Evolutionary conservation across 306 rosid genomes (phyloP), one percentile per base, ranked within the genome.

Genomic region (Trichosanthes truncata): DNA sequence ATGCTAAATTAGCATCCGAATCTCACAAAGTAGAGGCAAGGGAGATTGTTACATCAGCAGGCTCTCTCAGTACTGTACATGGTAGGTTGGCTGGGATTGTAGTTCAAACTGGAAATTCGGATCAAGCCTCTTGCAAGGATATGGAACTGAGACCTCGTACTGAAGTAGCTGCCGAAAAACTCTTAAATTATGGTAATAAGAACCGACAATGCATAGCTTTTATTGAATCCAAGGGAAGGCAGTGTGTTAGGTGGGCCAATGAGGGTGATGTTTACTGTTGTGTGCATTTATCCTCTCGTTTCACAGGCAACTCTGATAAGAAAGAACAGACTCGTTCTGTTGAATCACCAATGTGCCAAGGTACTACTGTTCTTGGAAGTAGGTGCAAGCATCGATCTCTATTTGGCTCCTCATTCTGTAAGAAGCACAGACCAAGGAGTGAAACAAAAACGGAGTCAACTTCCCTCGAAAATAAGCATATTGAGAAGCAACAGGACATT

Each of bases 251-350:
- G 85, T 96, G 97, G 99, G 99, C 99, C 52, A 96, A 93, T 80
- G 99, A 96, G 66, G 98, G 98, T 78, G 99, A 96, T 86, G 98
- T 96, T 73, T 96, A 93, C 82, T 96, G 99, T 79, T 96, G 99
- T 81, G 98, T 93, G 55, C 99, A 96, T 87, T 82, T 96, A 84
- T 91, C 98, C 7, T 90, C 98, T 48, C 97, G 99, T 33, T 96
- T 93, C 83, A 59, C 85, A 41, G 90, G 93, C 60, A 89, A 85
- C 86, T 87, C 97, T 62, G 83, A 87, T 36, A 90, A 81, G 80
- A 79, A 89, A 48, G 94, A 91, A 80, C 89, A 74, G 41, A 67
- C 84, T 77, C 87, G 79, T 77, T 82, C 89, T 51, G 83, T 68
- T 82, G 99, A 91, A 83, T 80, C 96, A 77, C 92, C 97, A 12